Evolutionary conservation across 305 asterid species (phyloP), one percentile per base, ranked within the genome.

Genomic region (Rubia tinctorum): DNA sequence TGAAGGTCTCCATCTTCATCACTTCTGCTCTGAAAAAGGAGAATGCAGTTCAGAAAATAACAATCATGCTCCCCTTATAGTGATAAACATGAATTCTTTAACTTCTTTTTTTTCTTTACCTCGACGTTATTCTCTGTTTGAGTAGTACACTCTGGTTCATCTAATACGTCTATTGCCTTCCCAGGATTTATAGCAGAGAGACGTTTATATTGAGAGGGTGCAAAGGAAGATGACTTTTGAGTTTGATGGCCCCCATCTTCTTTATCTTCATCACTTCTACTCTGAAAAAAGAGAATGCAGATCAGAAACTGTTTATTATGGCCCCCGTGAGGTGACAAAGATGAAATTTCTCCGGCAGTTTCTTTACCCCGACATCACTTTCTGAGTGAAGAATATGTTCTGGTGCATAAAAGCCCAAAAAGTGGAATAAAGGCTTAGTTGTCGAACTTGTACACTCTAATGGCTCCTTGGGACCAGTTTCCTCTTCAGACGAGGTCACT

Each of bases 401-500:
- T 39, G 72, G 40, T 65, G 56, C 53, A 39, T 77, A 81, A 74
- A 58, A 58, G 6, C 64, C 64, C 64, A 58, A 22, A 2, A 58
- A 58, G 64, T 58, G 64, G 34, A 23, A 58, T 58, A 58, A 58
- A 22, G 64, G 64, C 34, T 58, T 58, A 9, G 64, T 58, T 58
- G 14, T 58, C 34, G 34, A 8, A 75, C 64, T 55, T 47, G 61
- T 34, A 17, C 43, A n/a, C 43, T 89, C 84, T 44, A 62, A 22
- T 68, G 56, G 47, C 60, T 77, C 82, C 78, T 78, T 82, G 53
- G 34, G 0, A 8, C 18, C 39, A 55, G 60, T 51, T 34, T 83
- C 99, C 7, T 87, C 97, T 9, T 84, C 90, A 14, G 89, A 87
- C 17, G 82, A 89, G 66, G 88, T 89, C 13, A n/a, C 7, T 34